A percentile compares a stretch with the other conserved stretches of the same genome.
Evolutionary conservation across 1,284 basidiomycete genomes (phyloP).

Genomic region (Ustilago hordei): DNA sequence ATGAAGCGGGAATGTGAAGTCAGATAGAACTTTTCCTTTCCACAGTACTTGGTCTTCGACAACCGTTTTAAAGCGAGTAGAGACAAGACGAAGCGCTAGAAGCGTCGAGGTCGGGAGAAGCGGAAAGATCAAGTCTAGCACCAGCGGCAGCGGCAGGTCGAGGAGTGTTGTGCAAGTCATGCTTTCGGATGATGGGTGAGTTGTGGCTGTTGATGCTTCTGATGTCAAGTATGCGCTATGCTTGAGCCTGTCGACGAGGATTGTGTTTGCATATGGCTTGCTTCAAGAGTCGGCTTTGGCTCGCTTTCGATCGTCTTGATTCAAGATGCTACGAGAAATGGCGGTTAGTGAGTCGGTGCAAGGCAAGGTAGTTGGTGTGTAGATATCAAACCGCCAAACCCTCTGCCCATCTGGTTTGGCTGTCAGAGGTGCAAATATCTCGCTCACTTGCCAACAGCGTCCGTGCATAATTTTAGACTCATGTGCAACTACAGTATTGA

Average conservation of each 20-base stretch:
- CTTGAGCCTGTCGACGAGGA: too few species aligned
- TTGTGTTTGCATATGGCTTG: too few species aligned
- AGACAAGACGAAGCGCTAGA: conserved; percentile 26
- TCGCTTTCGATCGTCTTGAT: too few species aligned
- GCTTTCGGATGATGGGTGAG: neutral
- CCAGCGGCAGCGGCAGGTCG: conserved; percentile 31
- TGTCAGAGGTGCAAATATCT: neutral
- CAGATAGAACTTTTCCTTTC: conserved; percentile 39
- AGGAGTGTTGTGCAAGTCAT: conserved; percentile 10
- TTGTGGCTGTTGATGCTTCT: too few species aligned
- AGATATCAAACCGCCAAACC: too few species aligned
- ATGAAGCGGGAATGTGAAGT: conserved; percentile 49
- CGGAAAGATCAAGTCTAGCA: conserved; percentile 39
- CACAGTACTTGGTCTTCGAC: conserved; percentile 47
- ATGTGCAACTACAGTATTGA: neutral
- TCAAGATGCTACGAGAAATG: too few species aligned
- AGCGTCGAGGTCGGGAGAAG: conserved; percentile 36
- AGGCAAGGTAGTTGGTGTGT: neutral
- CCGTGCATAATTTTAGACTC: conserved; percentile 9
- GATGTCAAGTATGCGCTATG: too few species aligned
- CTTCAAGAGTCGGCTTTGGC: too few species aligned
- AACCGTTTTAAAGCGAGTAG: conserved; percentile 14
- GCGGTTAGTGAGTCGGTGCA: too few species aligned
- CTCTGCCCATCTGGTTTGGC: neutral
- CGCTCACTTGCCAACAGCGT: conserved; percentile 12